These are phyloP conservation scores for Gaeumannomyces tritici DNA, from an alignment of 2,329 filamentous ascomycete species.

Conservation along the genomic window DNA sequence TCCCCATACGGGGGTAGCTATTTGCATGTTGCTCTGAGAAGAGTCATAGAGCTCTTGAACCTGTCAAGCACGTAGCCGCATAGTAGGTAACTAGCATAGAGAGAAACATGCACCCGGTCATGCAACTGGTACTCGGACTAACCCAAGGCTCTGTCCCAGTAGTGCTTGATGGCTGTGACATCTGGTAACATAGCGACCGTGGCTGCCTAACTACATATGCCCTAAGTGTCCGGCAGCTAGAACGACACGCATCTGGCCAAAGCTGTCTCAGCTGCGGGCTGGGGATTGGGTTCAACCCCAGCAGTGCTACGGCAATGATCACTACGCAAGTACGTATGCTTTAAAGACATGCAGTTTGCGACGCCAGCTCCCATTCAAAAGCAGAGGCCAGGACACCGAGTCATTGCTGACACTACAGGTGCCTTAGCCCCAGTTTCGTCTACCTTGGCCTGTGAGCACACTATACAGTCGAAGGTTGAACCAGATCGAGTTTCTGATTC, in stretches of 20 bases:
- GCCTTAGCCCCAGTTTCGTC: not conserved
- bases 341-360: not conserved
- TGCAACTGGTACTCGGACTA: not conserved
- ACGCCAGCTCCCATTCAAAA: not conserved
- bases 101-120: not conserved
- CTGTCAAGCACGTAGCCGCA: not conserved
- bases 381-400: not conserved
- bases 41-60: not conserved
- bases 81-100: not conserved
- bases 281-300: too few species aligned
- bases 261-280: too few species aligned
- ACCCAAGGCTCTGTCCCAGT: not conserved
- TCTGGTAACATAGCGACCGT: too few species aligned
- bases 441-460: not conserved
- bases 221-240: too few species aligned
- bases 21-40: not conserved
- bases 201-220: too few species aligned
- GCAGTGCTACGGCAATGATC: not conserved
- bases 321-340: too few species aligned
- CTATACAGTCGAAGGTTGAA: too few species aligned
- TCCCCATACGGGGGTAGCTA: not conserved
- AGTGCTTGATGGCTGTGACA: not conserved
- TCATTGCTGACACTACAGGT: not conserved
- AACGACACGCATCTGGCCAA: too few species aligned
- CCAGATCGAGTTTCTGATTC: not conserved